Evolutionary conservation across 2,329 filamentous ascomycete species (phyloP), one percentile per base, ranked within the genome.

Genomic region (Microcyclospora pomicola): DNA sequence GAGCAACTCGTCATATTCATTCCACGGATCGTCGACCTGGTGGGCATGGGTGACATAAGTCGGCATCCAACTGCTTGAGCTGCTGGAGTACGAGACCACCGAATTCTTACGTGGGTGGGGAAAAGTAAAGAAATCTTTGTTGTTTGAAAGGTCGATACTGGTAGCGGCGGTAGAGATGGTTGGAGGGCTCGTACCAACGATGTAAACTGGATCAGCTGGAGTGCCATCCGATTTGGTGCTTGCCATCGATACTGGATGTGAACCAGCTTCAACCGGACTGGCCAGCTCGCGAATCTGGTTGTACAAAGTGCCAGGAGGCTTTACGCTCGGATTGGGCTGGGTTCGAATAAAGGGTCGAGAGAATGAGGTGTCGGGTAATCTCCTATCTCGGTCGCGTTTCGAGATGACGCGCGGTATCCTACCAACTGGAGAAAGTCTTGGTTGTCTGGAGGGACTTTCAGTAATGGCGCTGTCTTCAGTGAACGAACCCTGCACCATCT

Each of bases 1-100:
- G 38, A 95, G 72, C 10, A 95, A 65, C 50, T 95, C 88, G 47
- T 96, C 79, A 54, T 92, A 95, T 59, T 93, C 88, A 36, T 87
- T 79, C 88, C 88, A 96, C 2, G 94, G 72, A 54, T 95, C 88
- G 50, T 95, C 88, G 47, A 92, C 82, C 28, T 53, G 50, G 4
- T 42, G 42, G 9, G 40, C 42, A 28, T 48, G 43, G n/a, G 45
- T 35, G 15, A 35, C 34, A 36, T 42, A 31, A 12, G 4, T 15
- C 19, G 13, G 15, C 38, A 49, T 40, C 48, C 47, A 76, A 39
- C 72, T 75, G 0, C 73, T 75, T 2, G 81, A 84, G 49, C 74
- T 72, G 47, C 66, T 82, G 1, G 82, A 80, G 27, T 43, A 42
- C 6, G 44, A 50, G 10, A 35, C 35, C 13, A 78, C 72, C 0